Conservation (phyloP, 495 filamentous ascomycete genomes). For the Tricharina praecox region DNA sequence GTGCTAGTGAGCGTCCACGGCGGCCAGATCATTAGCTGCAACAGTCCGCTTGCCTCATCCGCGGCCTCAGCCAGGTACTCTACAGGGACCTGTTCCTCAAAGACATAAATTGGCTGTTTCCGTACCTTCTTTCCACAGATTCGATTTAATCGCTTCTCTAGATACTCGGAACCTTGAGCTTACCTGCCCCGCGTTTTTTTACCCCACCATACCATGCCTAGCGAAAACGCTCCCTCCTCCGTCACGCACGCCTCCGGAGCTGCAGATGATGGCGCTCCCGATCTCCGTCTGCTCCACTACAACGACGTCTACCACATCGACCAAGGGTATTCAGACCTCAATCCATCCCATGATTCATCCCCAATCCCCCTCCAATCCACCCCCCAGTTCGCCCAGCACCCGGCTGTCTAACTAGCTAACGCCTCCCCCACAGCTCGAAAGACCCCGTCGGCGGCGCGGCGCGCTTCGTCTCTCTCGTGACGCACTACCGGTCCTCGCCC, state of each 20-base stretch:
- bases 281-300: slow-evolving; percentile 68
- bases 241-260: slow-evolving; percentile 39
- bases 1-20: no score
- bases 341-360: neutral
- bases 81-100: no score
- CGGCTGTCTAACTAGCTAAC: neutral
- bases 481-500: slow-evolving; percentile 48
- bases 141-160: no score
- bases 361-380: no score
- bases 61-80: no score
- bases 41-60: no score
- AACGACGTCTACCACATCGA: slow-evolving; percentile 89
- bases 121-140: no score
- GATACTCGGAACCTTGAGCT: no score
- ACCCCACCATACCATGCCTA: slow-evolving; percentile 12
- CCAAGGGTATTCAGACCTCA: slow-evolving; percentile 13
- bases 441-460: slow-evolving; percentile 67
- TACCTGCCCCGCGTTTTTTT: neutral
- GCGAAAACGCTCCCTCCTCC: slow-evolving; percentile 8
- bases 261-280: slow-evolving; percentile 40
- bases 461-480: slow-evolving; percentile 60
- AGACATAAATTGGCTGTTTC: no score
- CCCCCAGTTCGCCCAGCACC: neutral
- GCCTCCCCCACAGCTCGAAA: slow-evolving; percentile 20
- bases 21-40: no score